A percentile compares a stretch with the other conserved stretches of the same genome.
Evolutionary conservation across 768 basidiomycete species (phyloP).

Genomic region (Hericium coralloides): DNA sequence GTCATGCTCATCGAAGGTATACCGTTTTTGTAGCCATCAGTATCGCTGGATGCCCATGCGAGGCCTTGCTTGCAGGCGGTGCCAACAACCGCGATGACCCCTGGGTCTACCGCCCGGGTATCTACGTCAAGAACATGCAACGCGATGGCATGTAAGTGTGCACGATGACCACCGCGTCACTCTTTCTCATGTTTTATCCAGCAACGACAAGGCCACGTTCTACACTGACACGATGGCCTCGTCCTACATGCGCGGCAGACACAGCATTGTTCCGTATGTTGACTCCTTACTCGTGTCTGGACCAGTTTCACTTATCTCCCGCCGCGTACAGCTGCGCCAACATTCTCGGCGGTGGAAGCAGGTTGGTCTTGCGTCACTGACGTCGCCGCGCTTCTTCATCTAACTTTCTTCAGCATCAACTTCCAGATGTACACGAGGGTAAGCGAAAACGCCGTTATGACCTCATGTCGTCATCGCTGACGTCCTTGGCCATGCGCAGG

Average conservation of each 20-base stretch:
- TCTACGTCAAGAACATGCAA: slow-evolving; percentile 67
- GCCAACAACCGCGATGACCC: slow-evolving; percentile 68
- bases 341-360: slow-evolving; percentile 19
- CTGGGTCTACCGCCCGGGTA: slow-evolving; percentile 68
- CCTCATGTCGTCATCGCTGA: not conserved
- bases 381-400: not conserved
- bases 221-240: slow-evolving; percentile 55
- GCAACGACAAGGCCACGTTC: slow-evolving; percentile 70
- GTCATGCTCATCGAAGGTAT: slow-evolving; percentile 69
- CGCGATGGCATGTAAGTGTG: slow-evolving; percentile 48
- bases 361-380: not conserved
- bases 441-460: slow-evolving; percentile 2
- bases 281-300: not conserved
- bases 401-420: slow-evolving; percentile 45
- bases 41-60: no score
- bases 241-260: slow-evolving; percentile 49
- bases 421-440: slow-evolving; percentile 39
- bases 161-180: not conserved
- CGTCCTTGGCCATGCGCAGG: slow-evolving; percentile 29
- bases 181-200: slow-evolving; percentile 16
- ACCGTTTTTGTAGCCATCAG: not conserved
- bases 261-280: slow-evolving; percentile 58
- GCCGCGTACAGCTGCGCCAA: slow-evolving; percentile 45
- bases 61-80: slow-evolving; percentile 31
- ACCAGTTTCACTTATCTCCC: not conserved